Percentiles rank a stretch among this genome's conserved stretches.
Evolutionary conservation across 345 rosid species (phyloP).

Genomic region (Populus euphratica): DNA sequence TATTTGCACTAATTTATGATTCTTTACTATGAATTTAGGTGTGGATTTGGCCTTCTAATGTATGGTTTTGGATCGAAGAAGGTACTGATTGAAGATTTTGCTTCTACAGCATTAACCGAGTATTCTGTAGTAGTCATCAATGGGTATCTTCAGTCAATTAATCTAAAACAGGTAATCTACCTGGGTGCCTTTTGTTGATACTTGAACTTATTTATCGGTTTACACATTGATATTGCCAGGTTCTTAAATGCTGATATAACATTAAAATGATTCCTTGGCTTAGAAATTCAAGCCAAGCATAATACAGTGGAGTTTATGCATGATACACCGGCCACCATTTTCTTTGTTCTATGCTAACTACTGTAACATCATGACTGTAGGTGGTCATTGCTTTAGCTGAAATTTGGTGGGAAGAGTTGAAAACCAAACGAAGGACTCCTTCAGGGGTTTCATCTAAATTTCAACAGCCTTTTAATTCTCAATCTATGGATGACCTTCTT

Average conservation of each 20-base stretch:
- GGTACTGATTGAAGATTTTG: conserved; percentile 75
- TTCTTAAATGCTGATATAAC: neutral
- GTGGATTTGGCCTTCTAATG: conserved; percentile 86
- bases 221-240: neutral
- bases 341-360: neutral
- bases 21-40: conserved; percentile 34
- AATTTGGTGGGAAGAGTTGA: conserved; percentile 60
- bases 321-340: neutral
- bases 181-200: neutral
- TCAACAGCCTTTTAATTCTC: conserved; percentile 60
- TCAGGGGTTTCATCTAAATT: conserved; percentile 32
- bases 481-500: conserved; percentile 67
- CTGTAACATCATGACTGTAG: conserved; percentile 28
- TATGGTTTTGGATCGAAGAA: conserved; percentile 96
- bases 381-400: conserved; percentile 60
- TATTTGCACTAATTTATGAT: neutral
- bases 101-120: conserved; percentile 63
- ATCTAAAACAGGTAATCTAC: conserved; percentile 69
- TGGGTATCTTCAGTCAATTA: conserved; percentile 79
- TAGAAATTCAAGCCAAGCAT: neutral
- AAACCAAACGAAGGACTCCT: conserved; percentile 38
- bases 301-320: neutral
- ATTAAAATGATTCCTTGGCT: no score
- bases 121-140: conserved; percentile 77
- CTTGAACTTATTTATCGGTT: neutral